Conservation (phyloP, 1,139 yeast genomes). For the Candida buenavistaensis region DNA sequence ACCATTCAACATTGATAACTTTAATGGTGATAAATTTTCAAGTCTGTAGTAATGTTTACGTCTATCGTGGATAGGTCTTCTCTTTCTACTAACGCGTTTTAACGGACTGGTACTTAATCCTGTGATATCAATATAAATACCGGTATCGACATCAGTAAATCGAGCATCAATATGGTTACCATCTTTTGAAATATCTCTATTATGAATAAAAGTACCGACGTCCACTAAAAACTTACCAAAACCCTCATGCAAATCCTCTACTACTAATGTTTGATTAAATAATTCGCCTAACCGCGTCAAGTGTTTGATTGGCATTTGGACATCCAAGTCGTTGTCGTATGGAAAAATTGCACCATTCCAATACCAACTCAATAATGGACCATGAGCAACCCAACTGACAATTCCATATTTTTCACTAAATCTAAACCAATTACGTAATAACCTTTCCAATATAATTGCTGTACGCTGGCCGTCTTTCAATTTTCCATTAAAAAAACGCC, state of each 20-base stretch:
- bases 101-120: constrained; percentile 38
- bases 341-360: constrained; percentile 62
- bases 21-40: constrained; percentile 25
- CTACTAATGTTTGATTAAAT: constrained; percentile 48
- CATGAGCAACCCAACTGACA: constrained; percentile 61
- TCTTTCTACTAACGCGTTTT: constrained; percentile 14
- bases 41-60: constrained; percentile 26
- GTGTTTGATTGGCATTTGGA: constrained; percentile 49
- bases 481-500: constrained; percentile 24
- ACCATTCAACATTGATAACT: constrained; percentile 26
- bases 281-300: constrained; percentile 38
- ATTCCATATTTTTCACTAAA: constrained; percentile 45
- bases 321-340: constrained; percentile 66
- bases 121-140: constrained; percentile 61
- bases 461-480: constrained; percentile 31
- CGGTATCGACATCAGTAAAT: constrained; percentile 54
- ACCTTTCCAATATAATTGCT: constrained; percentile 20
- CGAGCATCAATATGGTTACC: constrained; percentile 60
- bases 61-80: constrained; percentile 24
- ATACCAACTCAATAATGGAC: constrained; percentile 58
- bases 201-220: constrained; percentile 45
- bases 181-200: constrained; percentile 37
- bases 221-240: constrained; percentile 51
- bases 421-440: constrained; percentile 54
- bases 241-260: constrained; percentile 45